Evolutionary conservation across 768 basidiomycete species (phyloP), one percentile per base, ranked within the genome.

Genomic region (Cystobasidium onofrii): DNA sequence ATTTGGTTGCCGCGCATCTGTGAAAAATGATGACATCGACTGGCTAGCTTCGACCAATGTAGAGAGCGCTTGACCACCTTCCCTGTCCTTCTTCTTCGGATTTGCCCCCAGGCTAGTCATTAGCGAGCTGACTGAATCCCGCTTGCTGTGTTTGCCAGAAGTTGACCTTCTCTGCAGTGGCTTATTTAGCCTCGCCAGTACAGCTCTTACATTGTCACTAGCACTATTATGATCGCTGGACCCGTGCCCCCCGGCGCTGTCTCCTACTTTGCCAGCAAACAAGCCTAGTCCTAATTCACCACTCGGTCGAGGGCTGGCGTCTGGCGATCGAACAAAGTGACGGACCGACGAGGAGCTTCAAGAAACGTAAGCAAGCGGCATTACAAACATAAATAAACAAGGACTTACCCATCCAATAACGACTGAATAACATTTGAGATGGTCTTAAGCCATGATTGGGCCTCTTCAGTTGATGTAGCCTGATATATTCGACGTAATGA

Each of bases 331-430:
- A 33, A 71, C 76, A 29, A 77, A 77, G 44, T 77, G 71, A 9
- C 77, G 77, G 3, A 78, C 75, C 1, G 77, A 76, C 6, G 75
- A 76, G 0, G 77, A 76, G 0, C 77, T 78, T 54, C 25, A 20
- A 20, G 20, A 18, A 66, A 27, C n/a, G 4, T 0, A 1, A 25
- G n/a, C 1, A 7, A 25, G n/a, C n/a, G n/a, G n/a, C n/a, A n/a
- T n/a, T n/a, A n/a, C n/a, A n/a, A n/a, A n/a, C 1, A 55, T 13
- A 0, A 23, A 18, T 0, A 43, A 7, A 36, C 33, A 10, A 6
- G 18, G 0, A 4, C 54, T 71, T 44, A 74, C 77, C 77, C 77
- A 41, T 78, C 76, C 1, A 78, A 31, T n/a, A 78, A 25, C 6
- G 66, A 71, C 46, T 78, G 75, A 25, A 78, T 75, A 50, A 72